Percentiles rank a stretch among this genome's conserved stretches.
phyloP scores from a whole-genome alignment of 192 early-diverging fungal genomes.

The Helicostylum pulchrum region DNA sequence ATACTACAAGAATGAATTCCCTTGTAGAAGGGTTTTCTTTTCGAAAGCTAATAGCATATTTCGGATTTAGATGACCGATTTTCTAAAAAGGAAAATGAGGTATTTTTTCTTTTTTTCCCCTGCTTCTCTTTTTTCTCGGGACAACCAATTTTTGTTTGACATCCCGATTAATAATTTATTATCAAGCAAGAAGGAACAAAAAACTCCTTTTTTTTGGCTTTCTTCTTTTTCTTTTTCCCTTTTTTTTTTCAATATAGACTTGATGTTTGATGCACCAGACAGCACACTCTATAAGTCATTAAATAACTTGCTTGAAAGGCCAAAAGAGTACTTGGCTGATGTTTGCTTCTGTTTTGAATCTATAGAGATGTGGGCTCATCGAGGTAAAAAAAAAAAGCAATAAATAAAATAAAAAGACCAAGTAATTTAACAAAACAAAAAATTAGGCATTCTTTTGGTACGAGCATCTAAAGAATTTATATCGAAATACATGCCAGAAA shows the following conservation, averaged over 20 bases:
- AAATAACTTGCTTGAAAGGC: slow-evolving; percentile 16
- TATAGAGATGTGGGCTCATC: slow-evolving; percentile 23
- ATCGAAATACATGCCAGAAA: not conserved
- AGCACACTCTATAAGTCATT: slow-evolving; percentile 20
- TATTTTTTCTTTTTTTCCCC: too few species aligned
- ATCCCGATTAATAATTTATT: too few species aligned
- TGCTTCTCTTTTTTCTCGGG: too few species aligned
- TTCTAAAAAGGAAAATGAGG: too few species aligned
- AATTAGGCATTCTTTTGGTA: not conserved
- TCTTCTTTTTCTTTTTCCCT: not conserved
- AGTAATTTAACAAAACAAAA: not conserved
- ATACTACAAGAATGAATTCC: too few species aligned
- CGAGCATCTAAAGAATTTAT: slow-evolving; percentile 8
- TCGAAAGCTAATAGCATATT: too few species aligned
- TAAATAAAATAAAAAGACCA: not conserved
- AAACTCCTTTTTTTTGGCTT: not conserved
- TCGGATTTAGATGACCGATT: too few species aligned
- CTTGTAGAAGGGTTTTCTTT: too few species aligned
- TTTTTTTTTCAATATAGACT: not conserved
- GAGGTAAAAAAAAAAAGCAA: slow-evolving; percentile 26
- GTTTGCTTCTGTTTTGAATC: slow-evolving; percentile 21
- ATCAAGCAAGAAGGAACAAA: too few species aligned
- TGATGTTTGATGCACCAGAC: slow-evolving; percentile 24
- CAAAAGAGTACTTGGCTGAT: slow-evolving; percentile 30
- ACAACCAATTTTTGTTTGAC: too few species aligned